Conservation (phyloP, 495 filamentous ascomycete species). For the Margaritispora aquatica region DNA sequence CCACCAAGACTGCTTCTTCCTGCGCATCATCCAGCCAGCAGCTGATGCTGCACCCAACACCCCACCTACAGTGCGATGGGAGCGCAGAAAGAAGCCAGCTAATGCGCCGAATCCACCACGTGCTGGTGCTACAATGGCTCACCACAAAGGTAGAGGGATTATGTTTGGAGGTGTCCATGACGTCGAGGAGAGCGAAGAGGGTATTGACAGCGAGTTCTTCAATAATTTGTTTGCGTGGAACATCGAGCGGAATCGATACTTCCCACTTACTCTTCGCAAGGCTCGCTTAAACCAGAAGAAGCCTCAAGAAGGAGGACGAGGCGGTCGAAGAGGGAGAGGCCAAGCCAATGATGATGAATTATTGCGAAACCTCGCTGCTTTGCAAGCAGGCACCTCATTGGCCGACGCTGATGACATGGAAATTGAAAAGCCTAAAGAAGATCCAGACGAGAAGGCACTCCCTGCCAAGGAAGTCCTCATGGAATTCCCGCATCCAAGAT, state of each 20-base stretch:
- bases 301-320: conserved; percentile 43
- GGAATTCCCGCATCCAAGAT: conserved; percentile 79
- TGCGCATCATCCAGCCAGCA: conserved; percentile 69
- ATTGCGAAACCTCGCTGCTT: conserved; percentile 70
- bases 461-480: conserved; percentile 48
- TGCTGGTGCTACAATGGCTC: conserved; percentile 84
- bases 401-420: conserved; percentile 52
- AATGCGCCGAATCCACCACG: conserved; percentile 80
- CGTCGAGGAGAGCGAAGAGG: conserved; percentile 88
- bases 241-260: conserved; percentile 89
- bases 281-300: conserved; percentile 58
- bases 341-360: conserved; percentile 88
- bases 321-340: conserved; percentile 60
- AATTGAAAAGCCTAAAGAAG: conserved; percentile 37
- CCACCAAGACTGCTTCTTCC: conserved; percentile 91
- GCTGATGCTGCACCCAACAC: conserved; percentile 54
- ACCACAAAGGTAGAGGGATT: conserved; percentile 88
- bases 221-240: conserved; percentile 86
- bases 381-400: conserved; percentile 62
- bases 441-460: conserved; percentile 43
- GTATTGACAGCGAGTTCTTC: conserved; percentile 94
- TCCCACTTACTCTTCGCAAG: conserved; percentile 70
- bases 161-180: conserved; percentile 94
- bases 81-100: conserved; percentile 83
- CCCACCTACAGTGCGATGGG: conserved; percentile 75